Base-by-base conservation (phyloP, 306 rosid species). In the Medicago ruthenica region DNA sequence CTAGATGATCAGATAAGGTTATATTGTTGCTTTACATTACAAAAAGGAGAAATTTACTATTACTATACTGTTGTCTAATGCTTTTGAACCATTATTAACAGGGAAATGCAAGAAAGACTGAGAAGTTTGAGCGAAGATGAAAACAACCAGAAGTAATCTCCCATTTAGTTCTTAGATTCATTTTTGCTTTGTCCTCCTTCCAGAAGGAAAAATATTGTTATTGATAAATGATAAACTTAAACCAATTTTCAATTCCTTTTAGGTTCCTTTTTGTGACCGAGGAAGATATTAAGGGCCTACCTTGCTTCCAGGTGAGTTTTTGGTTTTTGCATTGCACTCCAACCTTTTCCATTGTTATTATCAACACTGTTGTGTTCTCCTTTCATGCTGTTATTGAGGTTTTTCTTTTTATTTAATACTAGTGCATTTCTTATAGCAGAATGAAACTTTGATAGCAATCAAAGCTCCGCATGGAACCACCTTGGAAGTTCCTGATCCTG, bases 381-480 rank as follows among this genome's bases (percentile, higher is more conserved):
- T 79, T 37, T 68, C 73, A 42, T 60, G 62, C 70, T 55, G 67
- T 45, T 36, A 51, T 45, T 44, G 51, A 53, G 57, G 40, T 57
- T 82, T 76, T 20, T 66, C 57, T 69, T 64, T 81, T 8, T 60
- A 63, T 76, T 61, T 79, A 73, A 85, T 65, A 64, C 27, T 79
- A 47, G 10, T 71, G 66, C 65, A 2, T 75, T 74, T 72, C 70
- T 76, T 60, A 24, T 61, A 75, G 81, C 90, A 96, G 99, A 90
- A 96, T 81, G 97, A 96, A 90, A 96, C 99, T 37, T 89, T 96
- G 41, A 90, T 96, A 86, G 98, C 99, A 73, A 88, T 96, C 74
- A 92, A 90, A 85, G 99, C 97, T 76, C 99, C 99, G 1, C 98
- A 96, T 86, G 99, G 99, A 79, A 96, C 98, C 84, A 96, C 99